phyloP scores from a whole-genome alignment of 257 asterid genomes.

The Scutellaria minor region DNA sequence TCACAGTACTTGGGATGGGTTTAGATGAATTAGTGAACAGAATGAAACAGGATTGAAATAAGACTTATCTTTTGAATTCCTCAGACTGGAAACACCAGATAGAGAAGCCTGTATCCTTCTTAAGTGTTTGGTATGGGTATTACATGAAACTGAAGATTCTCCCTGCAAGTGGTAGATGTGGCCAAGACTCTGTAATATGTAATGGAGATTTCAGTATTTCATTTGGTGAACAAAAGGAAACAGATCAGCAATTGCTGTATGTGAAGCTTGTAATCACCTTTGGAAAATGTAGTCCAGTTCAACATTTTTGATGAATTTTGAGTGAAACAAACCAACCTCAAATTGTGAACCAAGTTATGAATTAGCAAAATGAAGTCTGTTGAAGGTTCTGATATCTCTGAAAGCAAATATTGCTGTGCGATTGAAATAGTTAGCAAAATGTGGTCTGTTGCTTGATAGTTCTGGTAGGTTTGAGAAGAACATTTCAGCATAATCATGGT shows the following conservation, averaged over 20 bases:
- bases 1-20: neutral
- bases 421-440: neutral
- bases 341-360: neutral
- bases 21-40: conserved; percentile 5
- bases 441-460: conserved; percentile 16
- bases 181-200: conserved; percentile 3
- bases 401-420: neutral
- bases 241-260: neutral
- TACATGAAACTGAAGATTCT: neutral
- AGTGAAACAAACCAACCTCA: neutral
- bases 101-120: conserved; percentile 14
- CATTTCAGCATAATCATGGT: neutral
- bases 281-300: conserved; percentile 13
- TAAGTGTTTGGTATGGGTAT: neutral
- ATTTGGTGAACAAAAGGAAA: neutral
- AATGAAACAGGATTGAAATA: conserved; percentile 17
- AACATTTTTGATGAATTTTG: conserved; percentile 3
- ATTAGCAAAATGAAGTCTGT: neutral
- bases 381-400: neutral
- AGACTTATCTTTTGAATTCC: no score
- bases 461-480: neutral
- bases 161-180: conserved; percentile 4
- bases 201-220: neutral
- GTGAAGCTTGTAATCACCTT: neutral
- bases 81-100: no score